These are phyloP conservation scores for Candida maltosa DNA, from an alignment of 805 yeast species.

Conservation along the genomic window DNA sequence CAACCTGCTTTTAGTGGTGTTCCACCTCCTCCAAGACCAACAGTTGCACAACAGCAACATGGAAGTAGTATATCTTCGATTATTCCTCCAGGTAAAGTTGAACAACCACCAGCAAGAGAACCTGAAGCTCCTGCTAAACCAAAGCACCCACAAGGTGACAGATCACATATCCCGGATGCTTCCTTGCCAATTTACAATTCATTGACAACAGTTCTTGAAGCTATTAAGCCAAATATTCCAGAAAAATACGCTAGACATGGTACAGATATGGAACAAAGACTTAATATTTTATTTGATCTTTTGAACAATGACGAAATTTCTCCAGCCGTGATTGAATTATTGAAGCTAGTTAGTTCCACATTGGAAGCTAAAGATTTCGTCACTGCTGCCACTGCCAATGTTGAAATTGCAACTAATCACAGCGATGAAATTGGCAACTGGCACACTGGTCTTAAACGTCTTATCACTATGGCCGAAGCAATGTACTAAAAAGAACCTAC, in stretches of 20 bases:
- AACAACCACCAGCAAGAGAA: conserved; percentile 23
- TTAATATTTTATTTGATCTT: conserved; percentile 72
- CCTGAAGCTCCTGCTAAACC: conserved; percentile 18
- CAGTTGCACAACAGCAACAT: conserved; percentile 11
- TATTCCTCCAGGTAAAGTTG: conserved; percentile 22
- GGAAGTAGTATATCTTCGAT: conserved; percentile 16
- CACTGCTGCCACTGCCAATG: conserved; percentile 54
- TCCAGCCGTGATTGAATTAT: conserved; percentile 48
- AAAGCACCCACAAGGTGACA: conserved; percentile 60
- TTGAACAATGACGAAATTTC: conserved; percentile 71
- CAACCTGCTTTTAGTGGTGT: conserved; percentile 16
- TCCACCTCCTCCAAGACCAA: conserved; percentile 17
- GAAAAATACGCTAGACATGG: conserved; percentile 70
- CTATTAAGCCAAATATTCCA: conserved; percentile 72
- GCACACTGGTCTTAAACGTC: conserved; percentile 88
- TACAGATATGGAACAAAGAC: conserved; percentile 77
- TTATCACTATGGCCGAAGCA: conserved; percentile 67
- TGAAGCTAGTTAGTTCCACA: conserved; percentile 49
- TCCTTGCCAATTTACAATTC: conserved; percentile 57
- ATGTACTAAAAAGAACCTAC: too few species aligned
- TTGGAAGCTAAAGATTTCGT: conserved; percentile 53
- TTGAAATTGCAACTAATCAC: conserved; percentile 59
- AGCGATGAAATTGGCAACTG: conserved; percentile 83
- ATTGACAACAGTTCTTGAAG: conserved; percentile 52
- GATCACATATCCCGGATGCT: conserved; percentile 60